Evolutionary conservation across 2,329 filamentous ascomycete species (phyloP).

Genomic region (Xylariaceae sp.): DNA sequence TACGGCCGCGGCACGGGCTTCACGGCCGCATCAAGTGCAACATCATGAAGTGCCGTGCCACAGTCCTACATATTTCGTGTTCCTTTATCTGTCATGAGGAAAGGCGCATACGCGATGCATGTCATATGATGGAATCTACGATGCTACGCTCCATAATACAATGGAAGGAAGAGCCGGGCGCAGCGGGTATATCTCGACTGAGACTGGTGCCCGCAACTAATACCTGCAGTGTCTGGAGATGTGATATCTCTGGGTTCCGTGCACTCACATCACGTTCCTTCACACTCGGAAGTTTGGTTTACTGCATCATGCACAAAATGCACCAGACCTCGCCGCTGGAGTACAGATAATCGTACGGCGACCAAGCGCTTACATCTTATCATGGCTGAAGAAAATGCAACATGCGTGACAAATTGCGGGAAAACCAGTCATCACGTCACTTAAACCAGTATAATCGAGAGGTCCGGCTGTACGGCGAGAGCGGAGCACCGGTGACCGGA

Average conservation of each 20-base stretch:
- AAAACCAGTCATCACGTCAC: background rate
- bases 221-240: background rate
- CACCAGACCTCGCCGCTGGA: background rate
- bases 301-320: background rate
- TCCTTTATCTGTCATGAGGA: too few relatives aligned
- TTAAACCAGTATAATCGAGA: background rate
- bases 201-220: background rate
- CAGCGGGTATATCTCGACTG: background rate
- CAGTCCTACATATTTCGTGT: too few relatives aligned
- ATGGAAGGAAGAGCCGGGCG: background rate
- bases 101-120: background rate
- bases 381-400: background rate
- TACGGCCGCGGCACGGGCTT: background rate
- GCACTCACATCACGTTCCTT: background rate
- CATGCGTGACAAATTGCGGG: background rate
- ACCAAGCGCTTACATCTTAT: background rate
- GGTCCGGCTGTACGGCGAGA: background rate
- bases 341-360: background rate
- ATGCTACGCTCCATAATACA: background rate
- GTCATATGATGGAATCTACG: background rate
- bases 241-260: background rate
- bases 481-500: background rate
- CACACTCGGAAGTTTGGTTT: background rate
- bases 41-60: background rate
- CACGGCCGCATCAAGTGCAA: too few relatives aligned